Base-by-base conservation (phyloP, 768 basidiomycete genomes). In the Wakefieldia striispora region DNA sequence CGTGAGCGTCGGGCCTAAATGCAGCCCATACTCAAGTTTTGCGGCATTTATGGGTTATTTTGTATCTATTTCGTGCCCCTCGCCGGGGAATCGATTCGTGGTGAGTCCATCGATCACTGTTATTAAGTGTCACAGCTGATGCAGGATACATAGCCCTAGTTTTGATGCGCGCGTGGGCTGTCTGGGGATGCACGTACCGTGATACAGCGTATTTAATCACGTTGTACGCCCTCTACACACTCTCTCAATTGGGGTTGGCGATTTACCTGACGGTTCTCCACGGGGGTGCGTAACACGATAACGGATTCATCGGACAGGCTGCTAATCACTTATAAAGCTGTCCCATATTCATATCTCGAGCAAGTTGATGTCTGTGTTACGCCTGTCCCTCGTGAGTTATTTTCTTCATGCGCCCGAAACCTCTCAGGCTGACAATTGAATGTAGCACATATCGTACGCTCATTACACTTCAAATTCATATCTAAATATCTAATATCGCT, bases 291-390 rank as follows among this genome's bases (percentile, higher is more conserved):
- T 29, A 10, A 11, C 5, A 29, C 10, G 6, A 11, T 29, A 29
- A 3, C 4, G 9, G 27, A 29, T 29, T 2, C 9, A 10, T 29
- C 27, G 6, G 27, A 29, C 27, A 29, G 27, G 7, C 7, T 9
- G 2, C 27, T 7, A 13, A 29, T 9, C 27, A 6, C 6, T 37
- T 29, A 0, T 24, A 3, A 39, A 61, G 59, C 24, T 1, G 0
- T 11, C 7, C 26, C 31, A 0, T 59, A 48, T 16, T 2, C 14
- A 17, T 43, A 63, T 26, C 37, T 63, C 0, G 5, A 31, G 3
- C 48, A 45, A 8, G 35, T 20, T 3, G 43, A 49, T 24, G 10
- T 65, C 24, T 63, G 62, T n/a, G n/a, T 23, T 21, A 1, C 21
- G 4, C 48, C 41, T 0, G 14, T 42, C 8, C 29, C 38, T 6